These are phyloP conservation scores for Fraxinus angustifolia DNA, from an alignment of 305 asterid genomes.

Conservation along the genomic window DNA sequence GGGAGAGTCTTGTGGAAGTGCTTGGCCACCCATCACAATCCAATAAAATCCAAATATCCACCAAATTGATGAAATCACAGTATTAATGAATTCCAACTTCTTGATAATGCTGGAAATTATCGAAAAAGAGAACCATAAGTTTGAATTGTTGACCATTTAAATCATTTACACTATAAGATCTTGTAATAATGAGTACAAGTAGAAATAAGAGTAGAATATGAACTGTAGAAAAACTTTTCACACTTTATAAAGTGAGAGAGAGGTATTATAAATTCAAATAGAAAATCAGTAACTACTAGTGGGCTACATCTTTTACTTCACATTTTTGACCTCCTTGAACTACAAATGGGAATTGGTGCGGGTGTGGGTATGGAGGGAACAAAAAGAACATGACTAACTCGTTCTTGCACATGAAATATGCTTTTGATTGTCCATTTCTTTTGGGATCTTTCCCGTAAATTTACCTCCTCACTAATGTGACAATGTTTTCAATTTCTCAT, in stretches of 20 bases:
- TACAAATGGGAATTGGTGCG: background rate
- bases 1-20: conserved; percentile 73
- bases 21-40: conserved; percentile 72
- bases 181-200: background rate
- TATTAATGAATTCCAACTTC: conserved; percentile 62
- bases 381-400: background rate
- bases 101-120: conserved; percentile 51
- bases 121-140: background rate
- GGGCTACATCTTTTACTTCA: background rate
- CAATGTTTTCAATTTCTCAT: background rate
- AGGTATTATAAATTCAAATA: background rate
- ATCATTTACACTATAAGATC: conserved; percentile 10
- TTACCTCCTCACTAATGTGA: background rate
- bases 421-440: background rate
- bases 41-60: conserved; percentile 89
- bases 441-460: background rate
- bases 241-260: background rate
- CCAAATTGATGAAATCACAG: conserved; percentile 74
- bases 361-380: background rate
- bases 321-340: background rate
- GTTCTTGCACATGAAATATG: background rate
- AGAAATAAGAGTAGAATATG: background rate
- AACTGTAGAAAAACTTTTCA: background rate
- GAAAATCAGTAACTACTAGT: background rate
- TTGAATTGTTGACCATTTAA: background rate